These are phyloP conservation scores for Delitschia confertaspora DNA, from an alignment of 495 filamentous ascomycete species.

Conservation along the genomic window DNA sequence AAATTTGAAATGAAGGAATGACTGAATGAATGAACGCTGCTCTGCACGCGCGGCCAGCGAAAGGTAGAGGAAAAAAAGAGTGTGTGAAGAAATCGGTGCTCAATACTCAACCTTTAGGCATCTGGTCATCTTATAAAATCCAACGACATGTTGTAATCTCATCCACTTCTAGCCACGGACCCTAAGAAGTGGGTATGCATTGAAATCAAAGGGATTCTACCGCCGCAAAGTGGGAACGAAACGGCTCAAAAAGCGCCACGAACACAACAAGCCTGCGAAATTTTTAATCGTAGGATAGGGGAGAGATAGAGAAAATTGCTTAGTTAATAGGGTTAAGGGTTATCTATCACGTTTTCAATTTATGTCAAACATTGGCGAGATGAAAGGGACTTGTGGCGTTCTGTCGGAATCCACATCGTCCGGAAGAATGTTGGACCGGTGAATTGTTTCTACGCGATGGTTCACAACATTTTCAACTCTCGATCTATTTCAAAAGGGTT, in stretches of 20 bases:
- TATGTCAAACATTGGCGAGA: slow-evolving; percentile 22
- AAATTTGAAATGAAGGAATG: slow-evolving; percentile 12
- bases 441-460: too few species aligned
- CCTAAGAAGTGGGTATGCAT: neutral
- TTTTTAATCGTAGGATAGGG: slow-evolving; percentile 3
- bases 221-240: neutral
- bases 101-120: neutral
- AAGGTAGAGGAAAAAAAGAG: neutral
- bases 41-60: slow-evolving; percentile 18
- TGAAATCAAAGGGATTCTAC: neutral
- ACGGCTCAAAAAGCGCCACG: neutral
- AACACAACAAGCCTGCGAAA: neutral
- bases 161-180: neutral
- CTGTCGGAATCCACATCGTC: neutral
- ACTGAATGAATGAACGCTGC: slow-evolving; percentile 19
- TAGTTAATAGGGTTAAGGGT: too few species aligned
- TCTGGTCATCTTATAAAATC: neutral
- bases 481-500: too few species aligned
- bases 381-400: slow-evolving; percentile 11
- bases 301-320: neutral
- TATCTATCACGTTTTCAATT: too few species aligned
- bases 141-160: neutral
- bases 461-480: too few species aligned
- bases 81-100: neutral
- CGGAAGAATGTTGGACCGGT: slow-evolving; percentile 10